A percentile compares a stretch with the other conserved stretches of the same genome.
These are phyloP conservation scores for Delphinella strobiligena DNA, from an alignment of 2,329 filamentous ascomycete species.

Conservation along the genomic window DNA sequence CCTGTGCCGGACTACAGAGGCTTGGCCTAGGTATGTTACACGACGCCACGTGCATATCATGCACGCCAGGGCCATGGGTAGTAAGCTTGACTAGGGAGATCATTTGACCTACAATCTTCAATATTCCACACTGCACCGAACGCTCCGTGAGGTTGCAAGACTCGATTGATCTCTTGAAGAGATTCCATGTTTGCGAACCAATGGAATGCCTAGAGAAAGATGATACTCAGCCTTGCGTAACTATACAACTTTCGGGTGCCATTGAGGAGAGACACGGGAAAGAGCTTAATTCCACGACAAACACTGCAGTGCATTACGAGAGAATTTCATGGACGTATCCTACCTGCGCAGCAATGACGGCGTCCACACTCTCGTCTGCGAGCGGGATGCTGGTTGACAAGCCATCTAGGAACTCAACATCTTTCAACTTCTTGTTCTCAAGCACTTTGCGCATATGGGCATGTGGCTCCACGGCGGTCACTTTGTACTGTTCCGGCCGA, in stretches of 20 bases:
- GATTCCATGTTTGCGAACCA: conserved; percentile 56
- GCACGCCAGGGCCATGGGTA: no score
- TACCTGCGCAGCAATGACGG: conserved; percentile 56
- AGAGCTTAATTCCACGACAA: background rate
- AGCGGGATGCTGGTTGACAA: conserved; percentile 46
- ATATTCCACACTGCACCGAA: conserved; percentile 64
- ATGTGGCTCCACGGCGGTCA: conserved; percentile 55
- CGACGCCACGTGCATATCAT: no score
- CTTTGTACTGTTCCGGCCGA: conserved; percentile 46
- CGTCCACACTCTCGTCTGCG: conserved; percentile 49
- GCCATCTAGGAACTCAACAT: conserved; percentile 46
- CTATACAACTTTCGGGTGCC: no score
- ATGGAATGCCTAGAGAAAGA: conserved; percentile 25
- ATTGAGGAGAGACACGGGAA: background rate
- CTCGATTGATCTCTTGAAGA: conserved; percentile 53
- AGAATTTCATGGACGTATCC: no score
- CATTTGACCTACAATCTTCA: conserved; percentile 47
- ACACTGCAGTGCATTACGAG: no score
- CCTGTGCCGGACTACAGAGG: no score
- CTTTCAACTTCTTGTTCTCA: conserved; percentile 42
- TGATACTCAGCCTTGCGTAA: conserved; percentile 10
- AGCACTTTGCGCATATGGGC: conserved; percentile 53
- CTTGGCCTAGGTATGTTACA: no score
- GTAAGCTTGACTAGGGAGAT: no score
- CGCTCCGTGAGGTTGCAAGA: conserved; percentile 47